phyloP scores from a whole-genome alignment of 1,284 basidiomycete genomes.

The Porogramme epimiltina region DNA sequence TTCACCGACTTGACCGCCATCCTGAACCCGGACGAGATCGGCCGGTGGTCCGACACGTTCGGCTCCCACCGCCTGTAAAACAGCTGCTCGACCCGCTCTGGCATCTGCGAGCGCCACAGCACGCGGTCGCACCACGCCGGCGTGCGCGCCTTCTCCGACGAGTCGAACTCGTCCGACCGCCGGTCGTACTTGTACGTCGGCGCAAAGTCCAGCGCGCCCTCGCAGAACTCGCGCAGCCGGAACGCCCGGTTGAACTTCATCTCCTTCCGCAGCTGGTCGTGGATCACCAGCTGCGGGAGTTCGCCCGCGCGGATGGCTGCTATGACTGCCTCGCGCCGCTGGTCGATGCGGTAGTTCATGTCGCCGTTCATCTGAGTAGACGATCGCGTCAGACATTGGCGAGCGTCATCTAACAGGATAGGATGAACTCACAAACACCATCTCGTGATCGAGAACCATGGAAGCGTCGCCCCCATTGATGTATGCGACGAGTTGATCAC shows the following conservation, averaged over 20 bases:
- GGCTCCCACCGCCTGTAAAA: conserved; percentile 81
- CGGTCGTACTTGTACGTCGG: conserved; percentile 98
- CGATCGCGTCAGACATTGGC: too few species aligned
- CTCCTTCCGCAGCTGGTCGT: conserved; percentile 92
- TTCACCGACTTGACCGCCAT: conserved; percentile 76
- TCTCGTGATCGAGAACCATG: conserved; percentile 94
- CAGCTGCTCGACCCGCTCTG: conserved; percentile 58
- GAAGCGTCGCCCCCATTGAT: conserved; percentile 91
- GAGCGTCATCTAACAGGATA: background rate
- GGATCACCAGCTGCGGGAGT: conserved; percentile 61
- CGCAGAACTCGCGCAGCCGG: conserved; percentile 81
- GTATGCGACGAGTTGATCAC: conserved; percentile 54
- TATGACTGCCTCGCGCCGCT: conserved; percentile 81
- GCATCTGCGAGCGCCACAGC: conserved; percentile 73
- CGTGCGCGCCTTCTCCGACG: conserved; percentile 84
- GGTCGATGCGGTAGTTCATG: conserved; percentile 94
- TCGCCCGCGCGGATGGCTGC: conserved; percentile 69
- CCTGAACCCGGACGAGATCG: conserved; percentile 79
- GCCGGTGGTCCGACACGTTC: conserved; percentile 85
- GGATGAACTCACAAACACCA: conserved; percentile 76
- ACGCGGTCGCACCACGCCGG: conserved; percentile 98
- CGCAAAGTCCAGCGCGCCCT: conserved; percentile 80
- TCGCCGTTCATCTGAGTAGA: conserved; percentile 69
- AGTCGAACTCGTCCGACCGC: conserved; percentile 78
- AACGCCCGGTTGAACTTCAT: conserved; percentile 86